Conservation (phyloP, 192 early-diverging fungal genomes). For the Rhizoclosmatium globosum region DNA sequence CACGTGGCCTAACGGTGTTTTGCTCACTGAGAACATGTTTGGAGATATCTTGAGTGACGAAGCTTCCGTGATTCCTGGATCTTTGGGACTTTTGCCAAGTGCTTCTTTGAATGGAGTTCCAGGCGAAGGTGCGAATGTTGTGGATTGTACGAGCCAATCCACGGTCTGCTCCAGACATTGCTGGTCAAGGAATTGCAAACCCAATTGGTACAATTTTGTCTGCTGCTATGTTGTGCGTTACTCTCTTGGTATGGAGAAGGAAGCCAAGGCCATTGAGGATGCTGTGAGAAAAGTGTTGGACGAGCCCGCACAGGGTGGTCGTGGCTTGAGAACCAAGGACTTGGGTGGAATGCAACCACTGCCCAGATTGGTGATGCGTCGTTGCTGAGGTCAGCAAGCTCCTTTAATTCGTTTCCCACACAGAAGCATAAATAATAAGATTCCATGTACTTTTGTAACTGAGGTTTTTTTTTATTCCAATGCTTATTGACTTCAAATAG, state of each 20-base stretch:
- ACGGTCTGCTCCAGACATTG: slow-evolving; percentile 98
- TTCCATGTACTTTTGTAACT: too few relatives aligned
- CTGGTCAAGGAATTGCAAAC: slow-evolving; percentile 95
- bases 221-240: slow-evolving; percentile 94
- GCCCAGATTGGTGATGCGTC: slow-evolving; percentile 93
- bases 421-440: too few relatives aligned
- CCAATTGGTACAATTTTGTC: slow-evolving; percentile 98
- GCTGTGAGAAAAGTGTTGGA: slow-evolving; percentile 94
- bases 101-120: slow-evolving; percentile 91
- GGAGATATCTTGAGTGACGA: slow-evolving; percentile 98
- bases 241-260: slow-evolving; percentile 88
- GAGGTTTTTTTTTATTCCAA: too few relatives aligned
- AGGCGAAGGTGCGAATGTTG: slow-evolving; percentile 57
- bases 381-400: slow-evolving; percentile 67
- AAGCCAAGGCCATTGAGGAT: slow-evolving; percentile 91
- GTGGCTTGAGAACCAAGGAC: slow-evolving; percentile 86
- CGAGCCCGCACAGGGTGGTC: slow-evolving; percentile 70
- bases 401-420: not conserved
- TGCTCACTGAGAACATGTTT: slow-evolving; percentile 99
- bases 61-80: slow-evolving; percentile 93
- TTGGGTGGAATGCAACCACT: slow-evolving; percentile 85
- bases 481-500: not conserved
- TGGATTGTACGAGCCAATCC: slow-evolving; percentile 99
- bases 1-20: slow-evolving; percentile 91
- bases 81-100: slow-evolving; percentile 90